Evolutionary conservation across 2,329 filamentous ascomycete genomes (phyloP).

Genomic region (Verticillium nonalfalfae): DNA sequence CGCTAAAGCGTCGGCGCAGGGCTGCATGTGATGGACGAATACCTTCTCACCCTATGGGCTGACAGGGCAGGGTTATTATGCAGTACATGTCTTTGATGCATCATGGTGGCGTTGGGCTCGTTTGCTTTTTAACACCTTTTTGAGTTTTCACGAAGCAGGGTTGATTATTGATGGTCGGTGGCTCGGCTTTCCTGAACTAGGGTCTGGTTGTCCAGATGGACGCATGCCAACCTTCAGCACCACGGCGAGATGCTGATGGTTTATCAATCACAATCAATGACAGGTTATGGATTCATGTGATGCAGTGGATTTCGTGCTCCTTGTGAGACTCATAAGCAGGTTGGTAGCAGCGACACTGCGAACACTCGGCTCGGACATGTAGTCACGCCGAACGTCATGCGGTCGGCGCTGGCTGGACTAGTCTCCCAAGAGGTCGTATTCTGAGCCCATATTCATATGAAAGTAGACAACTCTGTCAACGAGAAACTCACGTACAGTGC

Average conservation of each 20-base stretch:
- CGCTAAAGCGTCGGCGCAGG: conserved; percentile 39
- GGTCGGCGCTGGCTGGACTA: no score
- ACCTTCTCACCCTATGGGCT: not conserved
- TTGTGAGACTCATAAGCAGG: no score
- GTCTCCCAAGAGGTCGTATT: no score
- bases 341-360: no score
- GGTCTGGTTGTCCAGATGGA: not conserved
- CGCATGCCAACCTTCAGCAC: not conserved
- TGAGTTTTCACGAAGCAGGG: not conserved
- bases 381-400: no score
- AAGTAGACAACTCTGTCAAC: no score
- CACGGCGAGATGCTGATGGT: not conserved
- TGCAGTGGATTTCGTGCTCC: no score
- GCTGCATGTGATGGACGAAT: not conserved
- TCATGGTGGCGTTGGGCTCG: not conserved
- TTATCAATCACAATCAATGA: not conserved
- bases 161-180: not conserved
- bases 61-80: not conserved
- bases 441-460: no score
- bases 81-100: not conserved
- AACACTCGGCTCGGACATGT: no score
- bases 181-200: not conserved
- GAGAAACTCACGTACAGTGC: no score
- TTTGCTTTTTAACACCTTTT: not conserved
- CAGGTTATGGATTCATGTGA: not conserved